Conservation (phyloP, 805 yeast genomes). For the Barnettozyma wickerhamii region DNA sequence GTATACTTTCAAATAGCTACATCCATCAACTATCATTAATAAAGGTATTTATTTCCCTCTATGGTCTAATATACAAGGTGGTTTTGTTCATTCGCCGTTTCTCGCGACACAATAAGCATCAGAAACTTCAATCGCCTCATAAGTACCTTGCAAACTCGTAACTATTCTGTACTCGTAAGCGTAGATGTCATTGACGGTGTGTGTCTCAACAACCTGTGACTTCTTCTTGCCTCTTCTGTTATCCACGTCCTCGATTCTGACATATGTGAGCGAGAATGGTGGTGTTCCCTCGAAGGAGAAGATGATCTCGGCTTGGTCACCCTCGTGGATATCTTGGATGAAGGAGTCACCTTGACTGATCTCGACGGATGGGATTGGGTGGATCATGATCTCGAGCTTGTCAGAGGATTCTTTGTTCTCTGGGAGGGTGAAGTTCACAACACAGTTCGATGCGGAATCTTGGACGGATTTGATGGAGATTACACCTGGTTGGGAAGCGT, state of each 20-base stretch:
- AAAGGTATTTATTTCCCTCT: too few relatives aligned
- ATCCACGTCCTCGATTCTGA: constrained; percentile 55
- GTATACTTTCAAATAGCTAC: background rate
- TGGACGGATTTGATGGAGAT: constrained; percentile 61
- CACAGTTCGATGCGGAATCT: constrained; percentile 73
- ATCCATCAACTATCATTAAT: background rate
- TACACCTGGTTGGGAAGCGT: constrained; percentile 81
- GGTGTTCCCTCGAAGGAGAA: constrained; percentile 85
- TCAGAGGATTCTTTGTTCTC: constrained; percentile 30
- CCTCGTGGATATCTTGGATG: constrained; percentile 85
- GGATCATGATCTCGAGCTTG: constrained; percentile 37
- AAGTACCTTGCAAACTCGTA: constrained; percentile 88
- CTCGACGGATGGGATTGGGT: constrained; percentile 73
- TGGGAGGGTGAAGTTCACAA: constrained; percentile 49
- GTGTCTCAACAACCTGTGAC: constrained; percentile 58
- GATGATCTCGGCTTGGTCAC: constrained; percentile 85
- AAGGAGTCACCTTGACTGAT: constrained; percentile 73
- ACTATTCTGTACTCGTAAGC: constrained; percentile 63
- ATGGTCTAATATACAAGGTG: too few relatives aligned
- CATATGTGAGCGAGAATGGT: constrained; percentile 84
- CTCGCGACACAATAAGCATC: constrained; percentile 73
- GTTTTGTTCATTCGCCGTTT: too few relatives aligned
- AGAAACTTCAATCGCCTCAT: constrained; percentile 85
- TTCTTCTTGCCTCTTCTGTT: constrained; percentile 39
- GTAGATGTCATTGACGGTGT: constrained; percentile 55